Evolutionary conservation across 805 yeast genomes (phyloP).

Genomic region (Ogataea zsoltii): DNA sequence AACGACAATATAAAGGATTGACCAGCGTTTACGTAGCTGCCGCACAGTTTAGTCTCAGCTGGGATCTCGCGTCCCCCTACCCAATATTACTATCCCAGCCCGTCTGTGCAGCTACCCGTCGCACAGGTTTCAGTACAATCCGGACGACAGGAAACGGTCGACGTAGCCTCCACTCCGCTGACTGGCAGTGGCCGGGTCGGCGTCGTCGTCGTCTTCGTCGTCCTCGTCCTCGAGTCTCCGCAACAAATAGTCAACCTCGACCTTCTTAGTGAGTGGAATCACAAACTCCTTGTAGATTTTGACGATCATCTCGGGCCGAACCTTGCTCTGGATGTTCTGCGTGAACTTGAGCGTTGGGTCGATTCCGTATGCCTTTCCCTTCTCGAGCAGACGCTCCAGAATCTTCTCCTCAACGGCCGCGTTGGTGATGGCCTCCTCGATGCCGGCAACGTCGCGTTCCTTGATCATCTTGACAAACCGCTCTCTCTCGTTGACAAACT

Average conservation of each 20-base stretch:
- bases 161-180: slow-evolving; percentile 23
- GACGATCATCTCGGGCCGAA: slow-evolving; percentile 80
- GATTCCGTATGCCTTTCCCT: slow-evolving; percentile 84
- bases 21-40: too few relatives aligned
- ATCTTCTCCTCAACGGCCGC: slow-evolving; percentile 83
- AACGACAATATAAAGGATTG: too few relatives aligned
- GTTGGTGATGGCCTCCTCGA: slow-evolving; percentile 82
- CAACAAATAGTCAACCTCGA: slow-evolving; percentile 88
- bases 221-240: slow-evolving; percentile 69
- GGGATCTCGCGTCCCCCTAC: too few relatives aligned
- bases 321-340: slow-evolving; percentile 68
- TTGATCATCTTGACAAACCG: slow-evolving; percentile 63
- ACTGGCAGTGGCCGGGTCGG: slow-evolving; percentile 9
- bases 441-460: slow-evolving; percentile 66
- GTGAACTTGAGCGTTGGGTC: slow-evolving; percentile 80
- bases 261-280: slow-evolving; percentile 92
- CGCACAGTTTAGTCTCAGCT: too few relatives aligned
- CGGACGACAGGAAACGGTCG: slow-evolving; percentile 27
- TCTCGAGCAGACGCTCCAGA: slow-evolving; percentile 70
- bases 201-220: slow-evolving; percentile 29
- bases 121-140: slow-evolving; percentile 13
- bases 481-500: slow-evolving; percentile 69
- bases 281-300: slow-evolving; percentile 82
- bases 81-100: too few relatives aligned
- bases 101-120: too few relatives aligned